phyloP scores from a whole-genome alignment of 805 yeast genomes.

The Wickerhamomyces hampshirensis region DNA sequence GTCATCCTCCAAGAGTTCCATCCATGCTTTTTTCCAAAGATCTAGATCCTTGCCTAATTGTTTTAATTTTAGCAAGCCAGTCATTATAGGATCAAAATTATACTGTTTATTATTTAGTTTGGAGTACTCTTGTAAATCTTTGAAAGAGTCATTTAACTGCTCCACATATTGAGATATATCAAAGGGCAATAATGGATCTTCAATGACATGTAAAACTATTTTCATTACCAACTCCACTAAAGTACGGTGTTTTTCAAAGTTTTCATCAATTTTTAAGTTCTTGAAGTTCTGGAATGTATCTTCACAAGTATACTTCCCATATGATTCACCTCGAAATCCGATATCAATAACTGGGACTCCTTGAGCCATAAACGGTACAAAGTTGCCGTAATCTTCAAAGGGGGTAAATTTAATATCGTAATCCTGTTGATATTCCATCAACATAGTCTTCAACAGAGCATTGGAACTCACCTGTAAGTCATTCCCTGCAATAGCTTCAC shows the following conservation, averaged over 20 bases:
- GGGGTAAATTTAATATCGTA: constrained; percentile 46
- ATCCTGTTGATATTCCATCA: constrained; percentile 29
- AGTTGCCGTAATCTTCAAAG: constrained; percentile 50
- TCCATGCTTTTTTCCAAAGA: constrained; percentile 63
- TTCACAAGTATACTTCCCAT: constrained; percentile 53
- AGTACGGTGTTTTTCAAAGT: constrained; percentile 49
- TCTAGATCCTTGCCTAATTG: constrained; percentile 43
- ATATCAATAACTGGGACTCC: constrained; percentile 72
- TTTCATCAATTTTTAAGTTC: constrained; percentile 45
- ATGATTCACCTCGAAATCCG: constrained; percentile 37
- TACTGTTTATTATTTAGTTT: constrained; percentile 20
- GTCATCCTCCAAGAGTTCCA: constrained; percentile 41
- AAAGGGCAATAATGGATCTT: constrained; percentile 73
- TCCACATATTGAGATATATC: constrained; percentile 45
- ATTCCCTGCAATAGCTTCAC: constrained; percentile 54
- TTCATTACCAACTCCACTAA: constrained; percentile 53
- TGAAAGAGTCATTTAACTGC: constrained; percentile 37
- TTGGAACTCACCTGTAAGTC: constrained; percentile 43
- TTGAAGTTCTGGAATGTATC: constrained; percentile 60
- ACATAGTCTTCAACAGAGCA: constrained; percentile 17
- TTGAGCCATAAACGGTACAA: constrained; percentile 55
- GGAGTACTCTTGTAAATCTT: constrained; percentile 42
- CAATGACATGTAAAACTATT: constrained; percentile 55
- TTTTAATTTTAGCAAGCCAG: constrained; percentile 35
- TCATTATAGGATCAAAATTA: constrained; percentile 25